Percentiles rank a stretch among this genome's conserved stretches.
Evolutionary conservation across 345 rosid species (phyloP).

Genomic region (Anacardium occidentale): DNA sequence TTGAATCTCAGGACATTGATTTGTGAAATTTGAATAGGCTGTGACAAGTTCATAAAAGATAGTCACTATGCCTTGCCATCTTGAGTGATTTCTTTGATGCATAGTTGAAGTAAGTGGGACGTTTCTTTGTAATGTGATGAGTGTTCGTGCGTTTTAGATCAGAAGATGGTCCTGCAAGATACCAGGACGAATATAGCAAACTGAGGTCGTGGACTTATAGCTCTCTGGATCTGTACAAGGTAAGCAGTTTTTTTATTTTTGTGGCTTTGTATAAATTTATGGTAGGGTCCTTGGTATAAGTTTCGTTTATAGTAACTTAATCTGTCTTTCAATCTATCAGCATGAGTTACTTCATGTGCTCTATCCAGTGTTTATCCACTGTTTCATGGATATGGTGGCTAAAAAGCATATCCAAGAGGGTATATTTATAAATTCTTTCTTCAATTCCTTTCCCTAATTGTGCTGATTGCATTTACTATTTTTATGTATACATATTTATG

Average conservation of each 20-base stretch:
- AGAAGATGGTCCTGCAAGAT: conserved; percentile 59
- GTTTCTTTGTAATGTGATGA: conserved; percentile 1
- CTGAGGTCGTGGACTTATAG: conserved; percentile 81
- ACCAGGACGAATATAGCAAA: conserved; percentile 72
- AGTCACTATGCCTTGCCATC: not conserved
- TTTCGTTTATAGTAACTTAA: not conserved
- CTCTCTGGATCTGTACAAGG: conserved; percentile 91
- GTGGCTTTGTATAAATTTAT: not conserved
- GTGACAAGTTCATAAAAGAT: not conserved
- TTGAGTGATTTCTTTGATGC: not conserved
- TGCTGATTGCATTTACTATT: conserved; percentile 12
- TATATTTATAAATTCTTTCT: conserved; percentile 28
- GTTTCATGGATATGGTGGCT: conserved; percentile 88
- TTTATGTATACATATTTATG: not conserved
- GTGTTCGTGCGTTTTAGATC: conserved; percentile 37
- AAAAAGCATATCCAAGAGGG: conserved; percentile 84
- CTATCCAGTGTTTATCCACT: conserved; percentile 91
- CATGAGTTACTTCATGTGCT: conserved; percentile 93
- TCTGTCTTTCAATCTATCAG: conserved; percentile 44
- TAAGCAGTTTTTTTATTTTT: conserved; percentile 9
- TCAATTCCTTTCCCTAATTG: not conserved
- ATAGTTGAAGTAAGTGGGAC: no score
- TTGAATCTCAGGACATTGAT: not conserved
- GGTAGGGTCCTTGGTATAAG: not conserved
- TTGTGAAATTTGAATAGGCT: not conserved